Percentiles rank a stretch among this genome's conserved stretches.
These are phyloP conservation scores for Hibiscus mutabilis DNA, from an alignment of 345 rosid species.

Conservation along the genomic window DNA sequence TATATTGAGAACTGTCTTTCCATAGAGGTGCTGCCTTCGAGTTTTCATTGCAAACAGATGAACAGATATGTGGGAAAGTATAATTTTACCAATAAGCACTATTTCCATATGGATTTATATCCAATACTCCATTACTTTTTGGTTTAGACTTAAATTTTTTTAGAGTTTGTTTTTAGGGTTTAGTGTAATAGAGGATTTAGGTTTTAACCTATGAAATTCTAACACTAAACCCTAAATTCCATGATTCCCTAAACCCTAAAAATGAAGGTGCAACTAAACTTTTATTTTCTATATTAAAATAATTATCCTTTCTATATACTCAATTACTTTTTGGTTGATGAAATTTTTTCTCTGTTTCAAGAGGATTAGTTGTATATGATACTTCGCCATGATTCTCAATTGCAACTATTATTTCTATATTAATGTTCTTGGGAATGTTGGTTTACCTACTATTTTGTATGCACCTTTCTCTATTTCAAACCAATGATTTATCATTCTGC, in stretches of 20 bases:
- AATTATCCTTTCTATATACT: no score
- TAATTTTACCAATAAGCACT: not conserved
- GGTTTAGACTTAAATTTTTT: no score
- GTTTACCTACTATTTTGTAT: not conserved
- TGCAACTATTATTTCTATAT: not conserved
- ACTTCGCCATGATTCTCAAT: slow-evolving; percentile 4
- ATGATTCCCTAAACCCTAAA: no score
- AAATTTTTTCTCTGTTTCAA: not conserved
- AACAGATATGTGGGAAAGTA: not conserved
- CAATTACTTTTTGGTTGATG: not conserved
- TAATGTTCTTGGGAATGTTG: slow-evolving; percentile 2
- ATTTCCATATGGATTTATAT: no score
- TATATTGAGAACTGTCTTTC: slow-evolving; percentile 6
- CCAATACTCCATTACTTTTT: no score
- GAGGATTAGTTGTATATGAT: not conserved
- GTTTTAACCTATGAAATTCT: no score
- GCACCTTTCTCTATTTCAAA: slow-evolving; percentile 5
- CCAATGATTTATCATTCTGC: not conserved
- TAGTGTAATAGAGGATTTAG: no score
- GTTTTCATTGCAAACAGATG: not conserved
- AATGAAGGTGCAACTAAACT: no score
- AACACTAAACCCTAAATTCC: no score
- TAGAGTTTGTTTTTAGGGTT: no score
- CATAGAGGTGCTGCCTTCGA: not conserved
- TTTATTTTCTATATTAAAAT: no score